These are phyloP conservation scores for Myriosclerotinia scirpicola DNA, from an alignment of 2,329 filamentous ascomycete species.

Conservation along the genomic window DNA sequence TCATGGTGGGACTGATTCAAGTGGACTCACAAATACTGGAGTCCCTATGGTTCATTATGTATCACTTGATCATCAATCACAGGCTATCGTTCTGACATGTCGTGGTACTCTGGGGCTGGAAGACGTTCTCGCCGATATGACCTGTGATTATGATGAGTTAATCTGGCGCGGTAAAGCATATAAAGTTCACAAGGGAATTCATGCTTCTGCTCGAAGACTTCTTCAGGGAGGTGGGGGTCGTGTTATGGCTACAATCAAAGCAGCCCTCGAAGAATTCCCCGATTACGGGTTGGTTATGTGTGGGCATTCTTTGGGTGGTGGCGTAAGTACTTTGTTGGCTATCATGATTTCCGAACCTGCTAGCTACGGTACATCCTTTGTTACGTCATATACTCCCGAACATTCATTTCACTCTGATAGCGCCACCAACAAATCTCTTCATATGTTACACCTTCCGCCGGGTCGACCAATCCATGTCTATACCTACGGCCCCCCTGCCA, in stretches of 20 bases:
- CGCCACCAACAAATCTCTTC: slow-evolving; percentile 29
- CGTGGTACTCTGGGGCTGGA: slow-evolving; percentile 58
- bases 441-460: slow-evolving; percentile 56
- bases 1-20: slow-evolving; percentile 52
- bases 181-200: slow-evolving; percentile 57
- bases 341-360: slow-evolving; percentile 53
- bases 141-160: slow-evolving; percentile 55
- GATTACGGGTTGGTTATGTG: slow-evolving; percentile 57
- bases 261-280: slow-evolving; percentile 53
- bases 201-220: slow-evolving; percentile 53
- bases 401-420: slow-evolving; percentile 60
- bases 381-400: slow-evolving; percentile 67
- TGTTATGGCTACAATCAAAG: slow-evolving; percentile 53
- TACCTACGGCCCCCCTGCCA: slow-evolving; percentile 72
- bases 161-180: slow-evolving; percentile 51
- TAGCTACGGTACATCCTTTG: slow-evolving; percentile 46
- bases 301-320: slow-evolving; percentile 56
- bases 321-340: slow-evolving; percentile 55
- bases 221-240: slow-evolving; percentile 50
- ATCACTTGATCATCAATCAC: slow-evolving; percentile 56
- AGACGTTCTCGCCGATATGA: slow-evolving; percentile 58
- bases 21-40: slow-evolving; percentile 51
- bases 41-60: slow-evolving; percentile 58
- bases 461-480: slow-evolving; percentile 76
- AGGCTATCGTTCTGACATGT: slow-evolving; percentile 55